These are phyloP conservation scores for Rubroboletus satanas DNA, from an alignment of 768 basidiomycete genomes.

Conservation along the genomic window DNA sequence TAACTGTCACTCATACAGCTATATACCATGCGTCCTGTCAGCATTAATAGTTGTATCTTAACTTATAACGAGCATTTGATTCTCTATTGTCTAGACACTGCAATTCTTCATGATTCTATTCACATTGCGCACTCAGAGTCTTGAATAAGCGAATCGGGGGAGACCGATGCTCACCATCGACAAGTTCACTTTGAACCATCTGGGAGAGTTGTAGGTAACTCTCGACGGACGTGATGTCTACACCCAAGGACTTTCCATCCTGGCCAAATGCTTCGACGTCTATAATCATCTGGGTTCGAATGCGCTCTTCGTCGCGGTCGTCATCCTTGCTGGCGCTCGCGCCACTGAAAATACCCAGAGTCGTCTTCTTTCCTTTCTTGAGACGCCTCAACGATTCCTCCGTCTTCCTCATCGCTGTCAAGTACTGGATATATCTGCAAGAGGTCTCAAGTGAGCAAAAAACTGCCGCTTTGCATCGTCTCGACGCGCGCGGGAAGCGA, in stretches of 20 bases:
- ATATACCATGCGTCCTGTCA: conserved; percentile 53
- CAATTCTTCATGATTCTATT: conserved; percentile 15
- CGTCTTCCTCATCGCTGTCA: conserved; percentile 85
- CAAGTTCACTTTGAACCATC: conserved; percentile 49
- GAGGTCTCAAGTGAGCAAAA: not conserved
- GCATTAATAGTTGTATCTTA: conserved; percentile 18
- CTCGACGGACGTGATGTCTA: conserved; percentile 51
- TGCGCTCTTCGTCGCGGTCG: conserved; percentile 83
- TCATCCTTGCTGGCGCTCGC: conserved; percentile 49
- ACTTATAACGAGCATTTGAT: not conserved
- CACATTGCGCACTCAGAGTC: not conserved
- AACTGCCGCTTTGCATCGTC: not conserved
- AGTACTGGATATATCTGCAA: conserved; percentile 70
- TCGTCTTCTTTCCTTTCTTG: conserved; percentile 79
- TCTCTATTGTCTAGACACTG: not conserved
- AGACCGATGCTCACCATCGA: conserved; percentile 28
- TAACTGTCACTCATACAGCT: conserved; percentile 55
- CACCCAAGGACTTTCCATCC: conserved; percentile 68
- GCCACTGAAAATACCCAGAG: conserved; percentile 77
- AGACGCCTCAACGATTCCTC: conserved; percentile 84
- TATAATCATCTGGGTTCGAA: conserved; percentile 73
- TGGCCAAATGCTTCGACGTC: conserved; percentile 83
- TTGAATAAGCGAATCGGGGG: not conserved
- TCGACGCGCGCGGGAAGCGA: conserved; percentile 1
- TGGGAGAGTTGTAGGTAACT: conserved; percentile 55